A percentile compares a stretch with the other conserved stretches of the same genome.
Evolutionary conservation across 345 rosid species (phyloP).

Genomic region (Rhodomyrtus tomentosa): DNA sequence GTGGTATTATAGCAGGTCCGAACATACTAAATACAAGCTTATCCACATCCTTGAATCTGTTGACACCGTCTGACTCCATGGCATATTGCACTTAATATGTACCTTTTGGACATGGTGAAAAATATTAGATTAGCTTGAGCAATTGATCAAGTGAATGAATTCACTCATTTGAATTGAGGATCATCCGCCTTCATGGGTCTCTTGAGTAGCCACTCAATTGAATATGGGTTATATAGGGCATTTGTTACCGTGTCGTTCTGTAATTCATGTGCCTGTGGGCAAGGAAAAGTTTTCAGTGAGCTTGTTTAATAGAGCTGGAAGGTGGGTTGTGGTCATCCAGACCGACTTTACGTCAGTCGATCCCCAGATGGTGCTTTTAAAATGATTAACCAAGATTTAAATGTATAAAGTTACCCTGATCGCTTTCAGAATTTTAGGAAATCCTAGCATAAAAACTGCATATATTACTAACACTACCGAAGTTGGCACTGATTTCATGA

Average conservation of each 20-base stretch:
- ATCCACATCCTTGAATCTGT: neutral
- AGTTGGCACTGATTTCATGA: neutral
- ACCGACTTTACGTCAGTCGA: neutral
- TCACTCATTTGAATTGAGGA: neutral
- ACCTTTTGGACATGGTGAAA: neutral
- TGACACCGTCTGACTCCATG: neutral
- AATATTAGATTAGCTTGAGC: neutral
- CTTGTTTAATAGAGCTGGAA: neutral
- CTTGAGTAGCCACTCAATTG: neutral
- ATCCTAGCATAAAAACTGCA: neutral
- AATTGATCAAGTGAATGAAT: neutral
- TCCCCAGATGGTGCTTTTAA: neutral
- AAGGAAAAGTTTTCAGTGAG: neutral
- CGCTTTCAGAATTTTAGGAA: neutral
- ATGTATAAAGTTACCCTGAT: neutral
- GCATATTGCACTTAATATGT: neutral
- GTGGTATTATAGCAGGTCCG: neutral
- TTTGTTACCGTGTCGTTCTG: neutral
- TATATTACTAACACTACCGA: neutral
- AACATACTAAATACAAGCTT: neutral
- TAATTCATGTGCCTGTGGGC: neutral
- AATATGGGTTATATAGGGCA: neutral
- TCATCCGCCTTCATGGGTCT: neutral
- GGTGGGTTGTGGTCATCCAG: neutral
- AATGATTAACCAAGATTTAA: neutral